Evolutionary conservation across 345 rosid genomes (phyloP), one percentile per base, ranked within the genome.

Genomic region (Arabis hirsuta): DNA sequence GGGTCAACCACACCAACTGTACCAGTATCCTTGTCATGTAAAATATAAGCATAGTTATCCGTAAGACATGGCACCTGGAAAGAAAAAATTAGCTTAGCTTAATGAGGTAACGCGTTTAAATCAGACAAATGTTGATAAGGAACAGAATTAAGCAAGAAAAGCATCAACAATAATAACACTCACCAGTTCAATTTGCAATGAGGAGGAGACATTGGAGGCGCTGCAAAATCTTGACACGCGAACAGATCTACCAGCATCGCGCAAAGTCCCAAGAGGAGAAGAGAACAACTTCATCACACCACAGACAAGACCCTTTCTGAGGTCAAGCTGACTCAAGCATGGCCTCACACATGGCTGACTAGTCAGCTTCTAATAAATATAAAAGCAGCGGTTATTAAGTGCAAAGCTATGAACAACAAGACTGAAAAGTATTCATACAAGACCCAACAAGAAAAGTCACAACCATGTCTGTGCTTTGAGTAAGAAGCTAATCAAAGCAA

Each of bases 1-100:
- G 99, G 99, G 81, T 95, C 99, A 79, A 95, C 96, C 43, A 95
- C 96, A 22, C 96, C 99, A 73, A 95, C 97, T 2, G 99, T 95
- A 74, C 97, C 99, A 3, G 97, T 91, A 77, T 95, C 90, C 58
- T 80, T 85, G 26, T 95, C 99, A 79, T 90, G 92, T 39, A 95
- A 85, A 45, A 95, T 86, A 78, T 88, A 95, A 52, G 99, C 96
- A 73, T 91, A 91, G 82, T 90, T 95, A 82, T 95, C 99, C 51
- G 71, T 78, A 19, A 89, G 93, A 75, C 99, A 95, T 16, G 97
- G 96, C 72, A 95, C 97, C 99, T 95, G 78, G 6, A 81, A 48
- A 50, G 4, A 13, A 29, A 29, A 16, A 46, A 8, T 36, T 36
- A 36, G 10, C 41, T 36, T 36, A 8, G 11, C 11, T 8, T 36